Conservation (phyloP, 345 rosid genomes). For the Salix udensis region DNA sequence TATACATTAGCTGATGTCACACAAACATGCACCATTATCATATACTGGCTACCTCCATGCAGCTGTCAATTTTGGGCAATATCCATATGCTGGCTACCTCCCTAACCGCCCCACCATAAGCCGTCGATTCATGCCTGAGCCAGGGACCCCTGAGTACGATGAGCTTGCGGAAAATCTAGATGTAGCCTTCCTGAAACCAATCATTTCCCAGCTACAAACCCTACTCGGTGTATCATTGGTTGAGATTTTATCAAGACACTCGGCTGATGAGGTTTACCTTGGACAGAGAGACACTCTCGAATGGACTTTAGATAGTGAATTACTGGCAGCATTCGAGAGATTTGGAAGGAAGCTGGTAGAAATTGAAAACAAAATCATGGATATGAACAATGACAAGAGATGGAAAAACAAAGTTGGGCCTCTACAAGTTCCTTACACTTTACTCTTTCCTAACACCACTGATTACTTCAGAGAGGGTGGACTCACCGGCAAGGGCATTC, state of each 20-base stretch:
- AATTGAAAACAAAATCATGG: conserved; percentile 54
- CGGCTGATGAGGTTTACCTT: conserved; percentile 77
- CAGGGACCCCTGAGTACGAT: conserved; percentile 60
- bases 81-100: conserved; percentile 91
- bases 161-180: conserved; percentile 57
- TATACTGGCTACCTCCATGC: conserved; percentile 66
- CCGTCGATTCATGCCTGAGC: conserved; percentile 90
- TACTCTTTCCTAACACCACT: conserved; percentile 71
- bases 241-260: conserved; percentile 74
- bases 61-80: conserved; percentile 92
- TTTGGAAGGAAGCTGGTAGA: conserved; percentile 46
- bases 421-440: conserved; percentile 70
- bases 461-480: conserved; percentile 59
- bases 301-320: conserved; percentile 74
- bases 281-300: conserved; percentile 71
- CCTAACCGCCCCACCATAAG: conserved; percentile 89
- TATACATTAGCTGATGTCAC: conserved; percentile 50
- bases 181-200: conserved; percentile 63
- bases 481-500: conserved; percentile 82
- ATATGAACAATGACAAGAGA: conserved; percentile 53
- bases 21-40: conserved; percentile 66
- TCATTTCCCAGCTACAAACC: conserved; percentile 87
- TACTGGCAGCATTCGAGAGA: conserved; percentile 56
- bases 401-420: conserved; percentile 75
- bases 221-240: conserved; percentile 81